Evolutionary conservation across 2,329 filamentous ascomycete genomes (phyloP).

Genomic region (Dryadomyces sulphureus): DNA sequence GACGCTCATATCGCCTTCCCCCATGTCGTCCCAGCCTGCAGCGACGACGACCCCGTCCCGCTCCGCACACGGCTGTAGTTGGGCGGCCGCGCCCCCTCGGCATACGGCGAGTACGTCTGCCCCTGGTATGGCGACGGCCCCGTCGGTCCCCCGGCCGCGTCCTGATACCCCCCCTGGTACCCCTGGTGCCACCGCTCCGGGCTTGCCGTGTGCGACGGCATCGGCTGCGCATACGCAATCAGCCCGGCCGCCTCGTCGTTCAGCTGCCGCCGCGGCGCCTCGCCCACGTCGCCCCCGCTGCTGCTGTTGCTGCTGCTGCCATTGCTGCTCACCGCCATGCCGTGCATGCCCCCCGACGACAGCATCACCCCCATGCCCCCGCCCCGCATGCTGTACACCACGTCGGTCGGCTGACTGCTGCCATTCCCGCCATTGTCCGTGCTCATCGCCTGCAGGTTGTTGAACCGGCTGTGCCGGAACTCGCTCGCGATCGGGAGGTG

Average conservation of each 20-base stretch:
- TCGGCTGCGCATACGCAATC: constrained; percentile 22
- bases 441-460: constrained; percentile 5
- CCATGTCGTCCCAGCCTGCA: background rate
- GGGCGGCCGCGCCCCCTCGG: no score
- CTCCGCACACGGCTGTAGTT: background rate
- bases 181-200: constrained; percentile 6
- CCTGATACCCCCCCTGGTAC: background rate
- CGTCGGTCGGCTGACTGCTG: background rate
- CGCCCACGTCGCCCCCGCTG: background rate
- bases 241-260: constrained; percentile 17
- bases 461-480: constrained; percentile 19
- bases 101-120: background rate
- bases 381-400: background rate
- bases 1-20: background rate
- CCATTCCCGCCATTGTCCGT: background rate
- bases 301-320: background rate
- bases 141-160: background rate
- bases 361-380: background rate
- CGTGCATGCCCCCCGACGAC: background rate
- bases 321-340: background rate
- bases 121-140: no score
- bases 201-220: constrained; percentile 9
- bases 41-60: background rate
- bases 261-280: constrained; percentile 4
- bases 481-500: constrained; percentile 24